Percentiles rank a stretch among this genome's conserved stretches.
Evolutionary conservation across 768 basidiomycete genomes (phyloP).

Genomic region (Phanerochaete sordida): DNA sequence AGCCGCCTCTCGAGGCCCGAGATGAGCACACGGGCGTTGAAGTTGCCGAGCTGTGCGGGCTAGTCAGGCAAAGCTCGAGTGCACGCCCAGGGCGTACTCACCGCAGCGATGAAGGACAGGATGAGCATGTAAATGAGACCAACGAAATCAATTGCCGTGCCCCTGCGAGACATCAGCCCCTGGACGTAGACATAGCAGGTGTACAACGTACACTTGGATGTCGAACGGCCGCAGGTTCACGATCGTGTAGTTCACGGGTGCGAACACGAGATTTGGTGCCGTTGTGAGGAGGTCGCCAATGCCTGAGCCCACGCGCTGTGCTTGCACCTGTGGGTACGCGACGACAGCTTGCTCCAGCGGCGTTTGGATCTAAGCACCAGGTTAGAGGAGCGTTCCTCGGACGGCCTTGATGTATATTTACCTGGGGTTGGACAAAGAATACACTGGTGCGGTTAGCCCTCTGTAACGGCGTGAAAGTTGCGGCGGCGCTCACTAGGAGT

Average conservation of each 20-base stretch:
- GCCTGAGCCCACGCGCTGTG: conserved; percentile 21
- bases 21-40: conserved; percentile 27
- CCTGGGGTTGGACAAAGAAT: background rate
- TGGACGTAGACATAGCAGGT: background rate
- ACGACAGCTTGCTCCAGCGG: conserved; percentile 37
- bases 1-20: conserved; percentile 40
- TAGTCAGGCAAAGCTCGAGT: background rate
- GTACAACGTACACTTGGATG: conserved; percentile 52
- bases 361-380: conserved; percentile 20
- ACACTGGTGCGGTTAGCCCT: background rate
- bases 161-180: conserved; percentile 13
- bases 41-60: conserved; percentile 16
- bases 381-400: background rate
- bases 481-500: conserved; percentile 44
- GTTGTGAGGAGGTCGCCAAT: conserved; percentile 34
- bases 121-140: conserved; percentile 31
- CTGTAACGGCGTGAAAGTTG: background rate
- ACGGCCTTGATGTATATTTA: background rate
- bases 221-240: conserved; percentile 56
- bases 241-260: conserved; percentile 46
- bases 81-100: background rate
- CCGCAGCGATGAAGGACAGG: conserved; percentile 18
- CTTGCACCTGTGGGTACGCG: conserved; percentile 32
- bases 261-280: conserved; percentile 47
- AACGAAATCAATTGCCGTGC: conserved; percentile 28